phyloP scores from a whole-genome alignment of 306 rosid genomes.

The Ormosia semicastrata region DNA sequence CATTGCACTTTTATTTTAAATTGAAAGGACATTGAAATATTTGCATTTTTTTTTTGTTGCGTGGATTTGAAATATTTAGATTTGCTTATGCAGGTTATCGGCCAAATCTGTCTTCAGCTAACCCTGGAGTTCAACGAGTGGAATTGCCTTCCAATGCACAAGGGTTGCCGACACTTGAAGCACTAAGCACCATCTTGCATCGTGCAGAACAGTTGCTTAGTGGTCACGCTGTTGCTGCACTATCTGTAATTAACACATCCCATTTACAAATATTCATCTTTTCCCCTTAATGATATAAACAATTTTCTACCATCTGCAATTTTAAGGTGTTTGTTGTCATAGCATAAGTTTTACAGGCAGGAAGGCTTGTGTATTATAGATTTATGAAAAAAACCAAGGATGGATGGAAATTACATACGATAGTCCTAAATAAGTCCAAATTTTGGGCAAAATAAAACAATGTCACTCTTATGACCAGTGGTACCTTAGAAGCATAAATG shows the following conservation, averaged over 20 bases:
- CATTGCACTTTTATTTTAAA: constrained; percentile 2
- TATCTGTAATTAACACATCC: constrained; percentile 67
- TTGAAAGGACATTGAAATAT: neutral
- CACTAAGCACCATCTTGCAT: constrained; percentile 74
- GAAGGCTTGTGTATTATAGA: neutral
- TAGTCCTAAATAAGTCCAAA: neutral
- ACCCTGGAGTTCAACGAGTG: constrained; percentile 45
- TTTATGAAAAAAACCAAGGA: neutral
- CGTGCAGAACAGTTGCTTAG: constrained; percentile 69
- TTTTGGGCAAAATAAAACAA: neutral
- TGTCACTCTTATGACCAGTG: neutral
- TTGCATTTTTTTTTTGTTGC: no score
- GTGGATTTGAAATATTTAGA: constrained; percentile 1
- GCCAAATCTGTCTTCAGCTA: constrained; percentile 48
- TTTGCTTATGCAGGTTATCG: constrained; percentile 45
- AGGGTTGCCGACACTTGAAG: constrained; percentile 83
- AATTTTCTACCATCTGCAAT: constrained; percentile 14
- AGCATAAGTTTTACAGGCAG: neutral
- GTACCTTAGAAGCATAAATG: neutral
- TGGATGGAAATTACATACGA: constrained; percentile 12
- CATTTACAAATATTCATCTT: constrained; percentile 3
- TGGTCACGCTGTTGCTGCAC: constrained; percentile 69
- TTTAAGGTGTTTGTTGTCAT: neutral
- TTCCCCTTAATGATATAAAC: neutral
- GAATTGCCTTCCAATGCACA: constrained; percentile 77